Percentiles rank a stretch among this genome's conserved stretches.
Conservation (phyloP, 345 rosid genomes). For the Syzygium grande region DNA sequence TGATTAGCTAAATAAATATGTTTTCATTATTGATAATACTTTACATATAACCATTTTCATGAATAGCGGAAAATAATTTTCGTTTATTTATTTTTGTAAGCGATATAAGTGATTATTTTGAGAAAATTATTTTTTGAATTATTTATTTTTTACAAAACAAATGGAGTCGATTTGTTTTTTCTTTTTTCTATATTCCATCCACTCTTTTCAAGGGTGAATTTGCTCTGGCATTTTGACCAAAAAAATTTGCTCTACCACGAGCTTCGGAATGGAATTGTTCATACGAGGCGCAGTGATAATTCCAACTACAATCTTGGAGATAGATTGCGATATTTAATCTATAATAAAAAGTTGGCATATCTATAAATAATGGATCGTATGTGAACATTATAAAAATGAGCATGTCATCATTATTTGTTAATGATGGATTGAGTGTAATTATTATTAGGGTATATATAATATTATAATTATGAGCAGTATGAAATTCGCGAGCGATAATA, state of each 20-base stretch:
- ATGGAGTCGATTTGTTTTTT: background rate
- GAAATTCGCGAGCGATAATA: background rate
- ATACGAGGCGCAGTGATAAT: background rate
- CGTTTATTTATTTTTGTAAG: background rate
- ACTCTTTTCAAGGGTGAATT: background rate
- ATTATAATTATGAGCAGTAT: too few relatives aligned
- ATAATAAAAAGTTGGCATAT: background rate
- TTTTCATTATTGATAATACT: background rate
- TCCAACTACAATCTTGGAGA: background rate
- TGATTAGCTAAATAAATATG: background rate
- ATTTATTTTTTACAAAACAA: background rate
- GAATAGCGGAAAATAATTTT: background rate
- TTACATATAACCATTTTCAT: background rate
- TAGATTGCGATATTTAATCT: rapidly evolving
- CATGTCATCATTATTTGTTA: background rate
- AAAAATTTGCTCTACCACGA: too few relatives aligned
- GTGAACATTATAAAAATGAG: background rate
- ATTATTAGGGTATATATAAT: background rate
- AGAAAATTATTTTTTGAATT: background rate
- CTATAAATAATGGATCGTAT: background rate
- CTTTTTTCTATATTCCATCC: background rate
- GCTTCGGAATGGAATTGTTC: background rate
- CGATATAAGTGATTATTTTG: background rate
- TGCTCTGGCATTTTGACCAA: background rate
- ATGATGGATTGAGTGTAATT: background rate